Evolutionary conservation across 768 basidiomycete species (phyloP).

Genomic region (Lyophyllum decastes): DNA sequence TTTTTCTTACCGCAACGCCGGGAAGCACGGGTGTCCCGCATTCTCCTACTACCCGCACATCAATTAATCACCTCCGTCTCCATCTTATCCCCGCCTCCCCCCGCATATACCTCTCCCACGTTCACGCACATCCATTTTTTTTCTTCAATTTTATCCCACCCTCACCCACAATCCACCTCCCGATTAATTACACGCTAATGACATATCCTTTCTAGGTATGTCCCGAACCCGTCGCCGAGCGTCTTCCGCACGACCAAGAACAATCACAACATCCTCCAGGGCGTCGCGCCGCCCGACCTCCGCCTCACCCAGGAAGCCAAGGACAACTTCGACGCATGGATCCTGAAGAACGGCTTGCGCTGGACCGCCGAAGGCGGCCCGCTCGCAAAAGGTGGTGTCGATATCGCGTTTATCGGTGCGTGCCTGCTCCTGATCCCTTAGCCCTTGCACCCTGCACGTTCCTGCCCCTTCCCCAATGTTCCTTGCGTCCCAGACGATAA

Average conservation of each 20-base stretch:
- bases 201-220: slow-evolving; percentile 56
- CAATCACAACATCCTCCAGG: slow-evolving; percentile 96
- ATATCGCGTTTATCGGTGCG: slow-evolving; percentile 86
- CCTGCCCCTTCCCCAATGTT: background rate
- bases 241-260: slow-evolving; percentile 94
- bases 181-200: background rate
- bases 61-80: slow-evolving; percentile 1
- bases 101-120: background rate
- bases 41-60: background rate
- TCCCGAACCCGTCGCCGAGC: slow-evolving; percentile 84
- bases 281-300: slow-evolving; percentile 78
- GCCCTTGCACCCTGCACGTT: background rate
- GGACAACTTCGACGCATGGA: slow-evolving; percentile 84
- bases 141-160: background rate
- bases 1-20: slow-evolving; percentile 13
- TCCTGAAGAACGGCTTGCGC: slow-evolving; percentile 82
- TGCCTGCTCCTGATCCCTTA: background rate
- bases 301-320: slow-evolving; percentile 80
- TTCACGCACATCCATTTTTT: background rate
- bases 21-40: slow-evolving; percentile 3
- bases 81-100: background rate
- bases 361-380: slow-evolving; percentile 90
- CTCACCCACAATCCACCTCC: background rate
- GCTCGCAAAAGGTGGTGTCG: slow-evolving; percentile 77
- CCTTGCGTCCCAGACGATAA: background rate